These are phyloP conservation scores for Waltergamsia citrina DNA, from an alignment of 2,329 filamentous ascomycete genomes.

Conservation along the genomic window DNA sequence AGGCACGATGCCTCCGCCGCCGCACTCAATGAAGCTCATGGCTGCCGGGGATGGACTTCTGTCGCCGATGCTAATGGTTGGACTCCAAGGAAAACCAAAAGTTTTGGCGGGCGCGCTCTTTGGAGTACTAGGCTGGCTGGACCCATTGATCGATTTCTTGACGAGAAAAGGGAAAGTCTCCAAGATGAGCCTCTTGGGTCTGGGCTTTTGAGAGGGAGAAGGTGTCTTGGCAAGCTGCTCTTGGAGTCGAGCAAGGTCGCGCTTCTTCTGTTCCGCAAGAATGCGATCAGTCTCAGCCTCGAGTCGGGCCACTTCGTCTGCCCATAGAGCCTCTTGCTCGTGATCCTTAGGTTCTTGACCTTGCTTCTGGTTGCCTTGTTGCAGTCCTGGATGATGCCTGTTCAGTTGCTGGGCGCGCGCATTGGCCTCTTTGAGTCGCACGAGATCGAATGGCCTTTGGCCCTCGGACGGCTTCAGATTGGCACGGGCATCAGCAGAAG, in stretches of 20 bases:
- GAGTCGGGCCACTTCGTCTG: conserved; percentile 30
- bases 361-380: not conserved
- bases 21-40: conserved; percentile 32
- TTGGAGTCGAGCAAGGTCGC: conserved; percentile 35
- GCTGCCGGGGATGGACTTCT: conserved; percentile 2
- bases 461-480: not conserved
- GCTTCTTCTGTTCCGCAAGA: conserved; percentile 38
- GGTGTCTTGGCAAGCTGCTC: conserved; percentile 25
- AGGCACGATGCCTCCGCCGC: conserved; percentile 35
- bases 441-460: not conserved
- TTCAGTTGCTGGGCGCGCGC: not conserved
- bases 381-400: too few species aligned
- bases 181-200: conserved; percentile 28
- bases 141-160: conserved; percentile 26
- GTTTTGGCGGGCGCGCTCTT: conserved; percentile 10
- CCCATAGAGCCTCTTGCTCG: conserved; percentile 10
- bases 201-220: conserved; percentile 19
- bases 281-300: conserved; percentile 38
- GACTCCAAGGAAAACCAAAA: conserved; percentile 12
- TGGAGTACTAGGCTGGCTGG: conserved; percentile 7
- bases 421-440: not conserved
- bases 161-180: conserved; percentile 38
- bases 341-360: not conserved
- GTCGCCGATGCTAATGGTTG: conserved; percentile 7
- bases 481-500: not conserved